phyloP scores from a whole-genome alignment of 257 asterid genomes.

The Solanum stenotomum region DNA sequence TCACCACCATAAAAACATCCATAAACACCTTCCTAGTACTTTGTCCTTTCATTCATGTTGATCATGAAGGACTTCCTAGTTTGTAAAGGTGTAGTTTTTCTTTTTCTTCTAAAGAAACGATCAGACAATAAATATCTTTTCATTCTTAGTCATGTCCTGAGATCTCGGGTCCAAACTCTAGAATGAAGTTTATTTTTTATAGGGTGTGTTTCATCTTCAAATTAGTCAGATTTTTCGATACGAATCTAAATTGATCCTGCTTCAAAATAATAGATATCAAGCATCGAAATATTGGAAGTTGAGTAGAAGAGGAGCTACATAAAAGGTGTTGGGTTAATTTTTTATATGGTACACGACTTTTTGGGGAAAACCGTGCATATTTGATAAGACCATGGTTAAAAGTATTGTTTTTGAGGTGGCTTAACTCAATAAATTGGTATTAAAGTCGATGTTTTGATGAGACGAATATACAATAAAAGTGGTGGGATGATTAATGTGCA shows the following conservation, averaged over 20 bases:
- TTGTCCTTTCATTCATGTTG: constrained; percentile 27
- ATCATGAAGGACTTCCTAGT: not conserved
- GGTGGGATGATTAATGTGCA: too few relatives aligned
- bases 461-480: not conserved
- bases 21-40: constrained; percentile 13
- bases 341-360: not conserved
- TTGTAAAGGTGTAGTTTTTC: not conserved
- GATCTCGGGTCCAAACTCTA: not conserved
- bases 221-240: not conserved
- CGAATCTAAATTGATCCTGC: not conserved
- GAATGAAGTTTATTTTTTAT: not conserved
- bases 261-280: not conserved
- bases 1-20: not conserved
- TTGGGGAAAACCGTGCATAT: not conserved
- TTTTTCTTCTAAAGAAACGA: not conserved
- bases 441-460: not conserved
- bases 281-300: not conserved
- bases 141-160: not conserved
- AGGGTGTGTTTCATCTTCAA: not conserved
- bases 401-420: not conserved
- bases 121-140: not conserved
- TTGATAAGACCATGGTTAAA: not conserved
- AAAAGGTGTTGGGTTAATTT: not conserved
- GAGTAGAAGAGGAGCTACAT: not conserved
- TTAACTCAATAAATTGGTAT: not conserved